Base-by-base conservation (phyloP, 306 rosid species). In the Adenanthera pavonina region DNA sequence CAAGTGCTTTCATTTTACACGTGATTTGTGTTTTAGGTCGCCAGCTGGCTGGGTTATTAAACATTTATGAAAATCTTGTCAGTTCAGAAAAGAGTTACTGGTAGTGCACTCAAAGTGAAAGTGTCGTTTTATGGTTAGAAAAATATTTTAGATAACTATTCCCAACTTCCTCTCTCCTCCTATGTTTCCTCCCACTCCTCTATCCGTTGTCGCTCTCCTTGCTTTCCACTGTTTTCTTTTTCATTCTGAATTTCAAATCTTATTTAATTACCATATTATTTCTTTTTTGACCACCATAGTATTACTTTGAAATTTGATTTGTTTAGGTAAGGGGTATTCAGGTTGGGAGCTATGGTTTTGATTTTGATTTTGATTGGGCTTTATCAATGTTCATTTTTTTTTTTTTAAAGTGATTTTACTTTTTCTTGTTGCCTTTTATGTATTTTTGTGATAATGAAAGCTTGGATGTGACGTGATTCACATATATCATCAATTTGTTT, bases 331-430 rank as follows among this genome's bases (percentile, higher is more conserved):
- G n/a, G 43, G 19, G 61, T 15, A 48, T 13, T 54, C 25, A 41
- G 8, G 25, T 65, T 64, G 20, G 20, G 0, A 25, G 40, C 8
- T 14, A 19, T 34, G 7, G 15, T 66, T 78, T 41, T 69, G 7
- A 69, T 38, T 76, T 20, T 69, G 7, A 69, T 38, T 76, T 20
- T 56, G 33, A 33, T 56, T 56, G 5, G 19, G 33, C 25, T 52
- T 65, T 82, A 59, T 69, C 59, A 56, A 13, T 54, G 12, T 20
- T 57, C 62, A 19, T 33, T 56, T 57, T 56, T 56, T 30, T 56
- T 56, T 56, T 30, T 56, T 19, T 56, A 38, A 25, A 25, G 30
- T 25, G 30, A 25, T 25, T 10, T 17, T 2, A 17, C 2, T 47
- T 47, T 46, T 13, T 17, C 5, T 17, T n/a, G 33, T 12, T 56